A percentile compares a stretch with the other conserved stretches of the same genome.
These are phyloP conservation scores for Arthroderma uncinatum DNA, from an alignment of 2,329 filamentous ascomycete species.

Conservation along the genomic window DNA sequence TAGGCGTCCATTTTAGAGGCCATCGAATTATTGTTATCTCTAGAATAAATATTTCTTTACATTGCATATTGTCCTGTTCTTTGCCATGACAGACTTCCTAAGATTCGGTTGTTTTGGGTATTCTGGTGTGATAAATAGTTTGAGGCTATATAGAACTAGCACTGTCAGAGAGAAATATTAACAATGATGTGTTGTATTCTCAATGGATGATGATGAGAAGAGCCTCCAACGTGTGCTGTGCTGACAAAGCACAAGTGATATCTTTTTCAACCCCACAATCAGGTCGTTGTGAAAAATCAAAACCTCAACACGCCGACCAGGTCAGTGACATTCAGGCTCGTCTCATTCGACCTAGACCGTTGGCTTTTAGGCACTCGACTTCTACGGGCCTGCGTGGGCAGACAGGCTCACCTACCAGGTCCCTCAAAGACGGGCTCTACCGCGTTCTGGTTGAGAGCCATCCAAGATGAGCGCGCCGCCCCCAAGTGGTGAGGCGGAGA, in stretches of 20 bases:
- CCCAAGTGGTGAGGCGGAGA: constrained; percentile 87
- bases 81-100: no score
- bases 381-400: constrained; percentile 8
- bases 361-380: not conserved
- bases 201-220: no score
- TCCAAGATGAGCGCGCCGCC: constrained; percentile 70
- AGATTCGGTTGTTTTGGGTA: no score
- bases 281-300: constrained; percentile 12
- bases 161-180: no score
- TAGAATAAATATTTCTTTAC: no score
- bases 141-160: no score
- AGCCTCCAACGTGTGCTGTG: not conserved
- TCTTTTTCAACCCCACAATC: constrained; percentile 9
- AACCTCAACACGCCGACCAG: constrained; percentile 10
- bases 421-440: not conserved
- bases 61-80: no score
- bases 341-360: not conserved
- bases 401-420: constrained; percentile 9
- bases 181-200: no score
- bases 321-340: constrained; percentile 7
- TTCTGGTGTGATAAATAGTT: no score
- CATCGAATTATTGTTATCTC: no score
- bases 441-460: not conserved
- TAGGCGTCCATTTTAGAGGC: no score
- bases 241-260: constrained; percentile 9